Percentiles rank a stretch among this genome's conserved stretches.
phyloP scores from a whole-genome alignment of 2,329 filamentous ascomycete genomes.

The Pseudogymnoascus sp. region DNA sequence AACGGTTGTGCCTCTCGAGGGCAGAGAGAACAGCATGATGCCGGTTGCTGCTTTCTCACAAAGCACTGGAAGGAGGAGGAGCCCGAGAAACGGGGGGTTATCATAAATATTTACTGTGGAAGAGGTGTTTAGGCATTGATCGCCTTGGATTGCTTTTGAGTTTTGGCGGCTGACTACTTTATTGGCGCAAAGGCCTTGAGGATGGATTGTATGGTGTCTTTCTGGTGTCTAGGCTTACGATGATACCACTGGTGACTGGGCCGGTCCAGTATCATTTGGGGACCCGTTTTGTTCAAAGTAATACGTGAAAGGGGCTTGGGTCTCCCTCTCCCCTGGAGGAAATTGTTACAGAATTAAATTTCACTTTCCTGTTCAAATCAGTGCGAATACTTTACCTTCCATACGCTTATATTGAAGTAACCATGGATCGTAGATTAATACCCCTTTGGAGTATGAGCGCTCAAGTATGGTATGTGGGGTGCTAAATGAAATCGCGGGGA shows the following conservation, averaged over 20 bases:
- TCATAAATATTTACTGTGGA: not conserved
- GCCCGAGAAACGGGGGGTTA: constrained; percentile 20
- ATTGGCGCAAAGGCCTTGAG: not conserved
- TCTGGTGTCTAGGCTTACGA: not conserved
- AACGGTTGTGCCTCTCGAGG: constrained; percentile 35
- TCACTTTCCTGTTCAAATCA: not conserved
- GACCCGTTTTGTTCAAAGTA: not conserved
- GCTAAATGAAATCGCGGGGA: not conserved
- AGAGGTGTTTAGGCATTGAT: not conserved
- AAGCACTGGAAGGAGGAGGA: constrained; percentile 27
- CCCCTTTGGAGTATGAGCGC: not conserved
- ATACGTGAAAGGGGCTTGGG: constrained; percentile 6
- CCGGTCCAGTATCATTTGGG: not conserved
- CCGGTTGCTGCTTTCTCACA: constrained; percentile 17
- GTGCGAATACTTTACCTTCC: not conserved
- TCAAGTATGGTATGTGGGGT: not conserved
- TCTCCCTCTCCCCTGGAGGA: not conserved
- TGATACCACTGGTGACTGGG: not conserved
- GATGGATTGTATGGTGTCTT: not conserved
- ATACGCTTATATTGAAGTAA: not conserved
- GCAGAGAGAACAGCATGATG: constrained; percentile 36
- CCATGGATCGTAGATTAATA: not conserved
- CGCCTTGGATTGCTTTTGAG: not conserved
- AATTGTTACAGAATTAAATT: not conserved
- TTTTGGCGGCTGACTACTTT: not conserved